These are phyloP conservation scores for Ambrosiella cleistominuta DNA, from an alignment of 2,329 filamentous ascomycete genomes.

Conservation along the genomic window DNA sequence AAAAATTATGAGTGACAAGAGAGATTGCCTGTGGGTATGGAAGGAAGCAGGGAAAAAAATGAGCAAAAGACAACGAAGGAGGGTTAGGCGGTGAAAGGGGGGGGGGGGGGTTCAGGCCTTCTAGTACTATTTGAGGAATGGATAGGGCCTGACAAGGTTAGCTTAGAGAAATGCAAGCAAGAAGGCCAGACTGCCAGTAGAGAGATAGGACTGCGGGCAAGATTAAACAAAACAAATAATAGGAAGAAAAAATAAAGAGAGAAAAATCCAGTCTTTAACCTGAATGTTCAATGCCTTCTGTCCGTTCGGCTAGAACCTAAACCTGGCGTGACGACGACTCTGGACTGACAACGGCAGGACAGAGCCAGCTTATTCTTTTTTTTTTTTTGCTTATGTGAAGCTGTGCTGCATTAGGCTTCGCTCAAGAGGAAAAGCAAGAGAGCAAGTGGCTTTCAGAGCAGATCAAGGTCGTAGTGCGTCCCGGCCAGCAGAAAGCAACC, in stretches of 20 bases:
- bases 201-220: neutral
- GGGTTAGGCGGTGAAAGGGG: slow-evolving; percentile 9
- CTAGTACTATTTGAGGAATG: slow-evolving; percentile 1
- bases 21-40: slow-evolving; percentile 1
- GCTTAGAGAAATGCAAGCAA: neutral
- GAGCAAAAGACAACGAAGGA: slow-evolving; percentile 1
- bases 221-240: neutral
- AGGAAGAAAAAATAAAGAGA: neutral
- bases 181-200: neutral
- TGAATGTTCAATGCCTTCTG: too few species aligned
- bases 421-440: too few species aligned
- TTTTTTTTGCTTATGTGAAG: too few species aligned
- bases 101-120: neutral
- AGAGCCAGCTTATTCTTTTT: too few species aligned
- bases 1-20: neutral
- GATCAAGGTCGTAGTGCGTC: too few species aligned
- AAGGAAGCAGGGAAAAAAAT: slow-evolving; percentile 5
- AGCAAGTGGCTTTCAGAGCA: too few species aligned
- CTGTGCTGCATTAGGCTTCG: too few species aligned
- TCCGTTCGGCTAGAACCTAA: too few species aligned
- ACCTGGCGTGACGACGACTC: too few species aligned
- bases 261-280: too few species aligned
- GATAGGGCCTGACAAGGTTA: neutral
- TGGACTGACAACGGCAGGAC: too few species aligned
- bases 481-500: neutral